Percentiles rank a stretch among this genome's conserved stretches.
phyloP scores from a whole-genome alignment of 495 filamentous ascomycete species.

The Penicillium psychrofluorescens region DNA sequence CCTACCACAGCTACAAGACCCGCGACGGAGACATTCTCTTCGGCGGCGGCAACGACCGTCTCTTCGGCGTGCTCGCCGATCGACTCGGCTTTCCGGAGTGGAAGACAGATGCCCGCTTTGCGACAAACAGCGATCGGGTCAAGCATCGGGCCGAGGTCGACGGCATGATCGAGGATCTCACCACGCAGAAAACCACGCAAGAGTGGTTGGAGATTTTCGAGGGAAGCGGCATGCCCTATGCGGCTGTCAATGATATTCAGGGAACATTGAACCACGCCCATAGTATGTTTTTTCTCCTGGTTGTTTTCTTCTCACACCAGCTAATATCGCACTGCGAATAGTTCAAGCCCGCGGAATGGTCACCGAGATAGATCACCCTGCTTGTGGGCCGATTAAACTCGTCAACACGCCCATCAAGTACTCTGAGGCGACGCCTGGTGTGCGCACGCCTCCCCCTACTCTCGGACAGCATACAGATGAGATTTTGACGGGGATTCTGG shows the following conservation, averaged over 20 bases:
- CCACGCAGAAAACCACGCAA: slow-evolving; percentile 68
- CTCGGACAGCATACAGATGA: slow-evolving; percentile 92
- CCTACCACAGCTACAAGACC: slow-evolving; percentile 90
- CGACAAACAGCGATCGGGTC: slow-evolving; percentile 76
- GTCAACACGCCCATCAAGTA: slow-evolving; percentile 97
- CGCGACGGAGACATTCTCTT: slow-evolving; percentile 85
- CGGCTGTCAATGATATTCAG: slow-evolving; percentile 89
- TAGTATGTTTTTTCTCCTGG: slow-evolving; percentile 30
- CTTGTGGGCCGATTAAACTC: slow-evolving; percentile 78
- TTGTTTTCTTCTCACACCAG: not conserved
- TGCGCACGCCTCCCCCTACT: slow-evolving; percentile 73
- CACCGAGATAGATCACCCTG: slow-evolving; percentile 71
- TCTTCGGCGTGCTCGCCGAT: slow-evolving; percentile 83
- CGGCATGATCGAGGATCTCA: slow-evolving; percentile 64
- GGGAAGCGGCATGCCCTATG: slow-evolving; percentile 88
- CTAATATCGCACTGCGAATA: slow-evolving; percentile 14
- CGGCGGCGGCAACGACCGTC: slow-evolving; percentile 86
- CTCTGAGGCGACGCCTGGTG: slow-evolving; percentile 70
- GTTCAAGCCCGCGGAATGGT: slow-evolving; percentile 85
- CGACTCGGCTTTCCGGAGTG: slow-evolving; percentile 71
- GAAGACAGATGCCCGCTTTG: slow-evolving; percentile 67
- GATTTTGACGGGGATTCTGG: slow-evolving; percentile 60
- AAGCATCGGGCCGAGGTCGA: slow-evolving; percentile 71
- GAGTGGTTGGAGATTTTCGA: slow-evolving; percentile 89
- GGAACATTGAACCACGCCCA: slow-evolving; percentile 78